Evolutionary conservation across 768 basidiomycete species (phyloP).

Genomic region (Termitomyces sp.): DNA sequence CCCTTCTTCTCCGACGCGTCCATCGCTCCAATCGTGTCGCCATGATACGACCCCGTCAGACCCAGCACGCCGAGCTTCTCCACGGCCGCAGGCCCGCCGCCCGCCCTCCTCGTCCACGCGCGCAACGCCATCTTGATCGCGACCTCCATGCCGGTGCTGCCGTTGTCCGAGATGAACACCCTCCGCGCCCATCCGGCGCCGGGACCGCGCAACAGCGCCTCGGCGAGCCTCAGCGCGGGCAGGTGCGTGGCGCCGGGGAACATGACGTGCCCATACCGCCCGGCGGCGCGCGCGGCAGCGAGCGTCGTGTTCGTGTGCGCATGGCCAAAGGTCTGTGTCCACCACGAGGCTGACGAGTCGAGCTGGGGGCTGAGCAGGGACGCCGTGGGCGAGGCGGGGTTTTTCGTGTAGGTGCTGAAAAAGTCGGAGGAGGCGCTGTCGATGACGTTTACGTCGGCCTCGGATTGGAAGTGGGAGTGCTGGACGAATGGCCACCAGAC

Average conservation of each 20-base stretch:
- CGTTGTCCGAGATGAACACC: conserved; percentile 92
- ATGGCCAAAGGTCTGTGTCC: conserved; percentile 93
- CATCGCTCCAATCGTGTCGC: conserved; percentile 97
- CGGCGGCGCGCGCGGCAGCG: conserved; percentile 85
- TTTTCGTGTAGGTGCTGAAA: conserved; percentile 63
- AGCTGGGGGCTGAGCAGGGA: conserved; percentile 50
- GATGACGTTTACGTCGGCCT: conserved; percentile 79
- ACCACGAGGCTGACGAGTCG: conserved; percentile 96
- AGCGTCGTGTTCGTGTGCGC: conserved; percentile 68
- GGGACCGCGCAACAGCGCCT: conserved; percentile 73
- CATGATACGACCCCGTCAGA: conserved; percentile 90
- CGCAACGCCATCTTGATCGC: conserved; percentile 95
- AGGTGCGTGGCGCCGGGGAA: conserved; percentile 85
- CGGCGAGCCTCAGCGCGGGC: conserved; percentile 81
- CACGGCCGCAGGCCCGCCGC: conserved; percentile 11
- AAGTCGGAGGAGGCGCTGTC: conserved; percentile 87
- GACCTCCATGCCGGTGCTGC: conserved; percentile 96
- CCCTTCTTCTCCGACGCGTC: conserved; percentile 83
- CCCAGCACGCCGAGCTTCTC: conserved; percentile 74
- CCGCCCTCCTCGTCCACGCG: conserved; percentile 37
- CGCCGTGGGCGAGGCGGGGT: conserved; percentile 9
- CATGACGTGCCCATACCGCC: conserved; percentile 96
- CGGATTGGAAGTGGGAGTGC: conserved; percentile 63
- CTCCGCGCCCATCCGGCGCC: conserved; percentile 88
- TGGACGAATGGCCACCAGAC: conserved; percentile 99